phyloP scores from a whole-genome alignment of 2,329 filamentous ascomycete species.

The Ceratocystis destructans region DNA sequence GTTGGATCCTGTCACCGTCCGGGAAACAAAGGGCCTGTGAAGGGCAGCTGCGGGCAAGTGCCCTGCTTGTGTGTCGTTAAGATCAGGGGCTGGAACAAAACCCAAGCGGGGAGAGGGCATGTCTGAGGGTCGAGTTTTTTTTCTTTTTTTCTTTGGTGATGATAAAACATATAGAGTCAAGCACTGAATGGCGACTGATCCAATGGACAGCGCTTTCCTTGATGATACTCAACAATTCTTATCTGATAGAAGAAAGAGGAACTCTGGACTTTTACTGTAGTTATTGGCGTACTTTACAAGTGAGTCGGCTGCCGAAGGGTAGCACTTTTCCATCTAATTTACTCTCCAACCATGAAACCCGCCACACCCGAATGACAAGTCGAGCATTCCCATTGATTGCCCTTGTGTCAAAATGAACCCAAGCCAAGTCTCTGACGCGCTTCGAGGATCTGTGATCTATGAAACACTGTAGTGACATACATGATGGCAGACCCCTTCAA shows the following conservation, averaged over 20 bases:
- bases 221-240: slow-evolving; percentile 18
- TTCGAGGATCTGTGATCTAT: no score
- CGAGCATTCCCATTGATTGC: no score
- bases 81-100: background rate
- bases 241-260: slow-evolving; percentile 17
- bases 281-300: no score
- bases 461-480: no score
- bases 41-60: slow-evolving; percentile 10
- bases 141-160: slow-evolving; percentile 53
- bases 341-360: background rate
- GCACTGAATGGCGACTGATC: slow-evolving; percentile 55
- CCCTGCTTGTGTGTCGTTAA: slow-evolving; percentile 7
- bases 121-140: background rate
- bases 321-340: background rate
- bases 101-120: background rate
- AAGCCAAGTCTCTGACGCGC: no score
- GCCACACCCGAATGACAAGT: background rate
- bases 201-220: slow-evolving; percentile 18
- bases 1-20: slow-evolving; percentile 18
- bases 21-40: background rate
- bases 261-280: slow-evolving; percentile 4
- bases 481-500: no score
- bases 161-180: slow-evolving; percentile 96
- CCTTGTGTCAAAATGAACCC: no score
- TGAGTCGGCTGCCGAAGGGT: background rate